phyloP scores from a whole-genome alignment of 2,329 filamentous ascomycete species.

The Venturiaceae sp. region DNA sequence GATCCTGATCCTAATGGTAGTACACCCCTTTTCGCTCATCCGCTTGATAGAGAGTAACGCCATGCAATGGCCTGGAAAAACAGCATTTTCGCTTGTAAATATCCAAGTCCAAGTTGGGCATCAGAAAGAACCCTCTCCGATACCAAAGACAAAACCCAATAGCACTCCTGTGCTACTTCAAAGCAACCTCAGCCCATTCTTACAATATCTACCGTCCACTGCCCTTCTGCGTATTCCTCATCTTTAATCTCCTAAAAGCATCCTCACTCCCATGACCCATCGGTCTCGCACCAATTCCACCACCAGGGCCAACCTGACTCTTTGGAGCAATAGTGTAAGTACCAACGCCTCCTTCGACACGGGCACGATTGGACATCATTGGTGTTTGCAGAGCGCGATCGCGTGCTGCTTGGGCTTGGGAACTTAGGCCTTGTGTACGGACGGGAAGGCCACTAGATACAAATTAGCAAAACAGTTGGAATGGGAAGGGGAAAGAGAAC shows the following conservation, averaged over 20 bases:
- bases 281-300: conserved; percentile 35
- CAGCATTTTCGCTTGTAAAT: neutral
- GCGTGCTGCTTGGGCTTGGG: conserved; percentile 28
- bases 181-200: too few species aligned
- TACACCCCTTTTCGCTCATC: neutral
- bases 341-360: conserved; percentile 47
- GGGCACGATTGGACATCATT: conserved; percentile 45
- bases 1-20: neutral
- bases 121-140: too few species aligned
- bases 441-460: conserved; percentile 17
- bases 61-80: neutral
- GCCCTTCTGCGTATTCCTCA: conserved; percentile 17
- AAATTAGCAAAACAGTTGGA: conserved; percentile 14
- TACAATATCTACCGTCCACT: neutral
- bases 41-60: neutral
- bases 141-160: too few species aligned
- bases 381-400: conserved; percentile 43
- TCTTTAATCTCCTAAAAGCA: conserved; percentile 38
- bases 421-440: conserved; percentile 13
- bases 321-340: conserved; percentile 56
- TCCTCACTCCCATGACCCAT: conserved; percentile 37
- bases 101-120: neutral
- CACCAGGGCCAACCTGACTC: conserved; percentile 38
- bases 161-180: too few species aligned
- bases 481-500: neutral